Evolutionary conservation across 257 asterid genomes (phyloP), one percentile per base, ranked within the genome.

Genomic region (Anisodus tanguticus): DNA sequence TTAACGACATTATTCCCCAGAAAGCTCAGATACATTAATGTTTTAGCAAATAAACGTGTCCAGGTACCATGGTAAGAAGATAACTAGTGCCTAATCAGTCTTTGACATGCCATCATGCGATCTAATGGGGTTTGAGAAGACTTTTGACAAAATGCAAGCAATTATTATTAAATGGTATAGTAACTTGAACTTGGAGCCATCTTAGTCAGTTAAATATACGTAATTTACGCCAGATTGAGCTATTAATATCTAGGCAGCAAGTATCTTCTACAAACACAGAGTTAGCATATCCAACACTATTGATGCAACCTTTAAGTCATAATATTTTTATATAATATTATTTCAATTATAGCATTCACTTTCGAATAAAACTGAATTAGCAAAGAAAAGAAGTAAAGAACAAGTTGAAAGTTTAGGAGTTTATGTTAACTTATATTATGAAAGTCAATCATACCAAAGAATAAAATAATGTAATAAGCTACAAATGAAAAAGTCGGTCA

Each of bases 31-130:
- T 62, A 19, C 59, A 49, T 47, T 47, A 49, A 74, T 10, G 59
- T 47, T 19, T 68, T 2, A 55, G 43, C 41, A 19, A 47, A 47
- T 19, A 47, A 11, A 74, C 15, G n/a, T 19, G 59, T 22, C 80
- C 59, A 72, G 80, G 59, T 71, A 71, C 80, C 80, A 71, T 31
- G 10, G 57, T 5, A 72, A 72, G 60, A 49, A 72, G 59, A 72
- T 72, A 22, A 11, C 60, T 22, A 51, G 63, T 76, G 45, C 58
- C 41, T 76, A 45, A 13, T 76, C 62, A 15, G 81, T 51, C 6
- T 76, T 26, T 26, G 62, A 76, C 63, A 76, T 3, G 81, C 81
- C 63, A 76, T 53, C 81, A 76, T 51, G 81, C 5, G 2, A 22
- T 49, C 63, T 51, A 76, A 76, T 51, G 63, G 9, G 47, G 22